Evolutionary conservation across 139 green algal genomes (phyloP), one percentile per base, ranked within the genome.

Genomic region (Chlamydomonas applanata): DNA sequence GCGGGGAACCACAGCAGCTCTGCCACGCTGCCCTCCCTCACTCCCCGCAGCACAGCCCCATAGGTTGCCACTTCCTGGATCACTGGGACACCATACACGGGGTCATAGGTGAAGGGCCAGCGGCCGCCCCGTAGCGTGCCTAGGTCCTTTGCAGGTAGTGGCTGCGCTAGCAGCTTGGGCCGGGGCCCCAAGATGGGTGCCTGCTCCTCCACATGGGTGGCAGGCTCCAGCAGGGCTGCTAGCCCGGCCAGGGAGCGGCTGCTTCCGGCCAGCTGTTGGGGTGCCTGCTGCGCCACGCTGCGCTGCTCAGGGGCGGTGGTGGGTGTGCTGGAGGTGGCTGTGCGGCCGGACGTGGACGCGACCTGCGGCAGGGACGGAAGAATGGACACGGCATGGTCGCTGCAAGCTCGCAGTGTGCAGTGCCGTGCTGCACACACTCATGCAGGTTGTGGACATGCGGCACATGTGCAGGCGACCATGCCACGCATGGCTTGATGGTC

Each of bases 1-100:
- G 19, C 25, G 0, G 45, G 65, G 73, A 94, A 95, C 81, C 88
- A 95, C 16, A 84, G 69, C 56, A 95, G 52, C 72, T 91, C 74
- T 22, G 34, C 25, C 17, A 89, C 77, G 0, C 71, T 30, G 25
- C 84, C 80, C 0, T 71, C 33, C n/a, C 90, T 82, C 22, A 94
- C 85, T n/a, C 87, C 87, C 27, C 76, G 69, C 44, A 96, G 72
- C 73, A 95, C 78, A 40, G 92, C 64, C 1, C 77, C 79, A 45
- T 90, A 87, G 46, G 34, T 82, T 0, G 75, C 73, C 17, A 90
- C 79, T 19, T 86, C 79, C 27, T 80, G 74, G 33, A 90, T 79
- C 11, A 90, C 71, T 1, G 85, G 85, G 45, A 90, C 76, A 14
- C 85, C 85, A 60, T 90, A 90, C 56, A 87, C 79, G 22, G 81